phyloP scores from a whole-genome alignment of 305 asterid genomes.

The Fraxinus nigra region DNA sequence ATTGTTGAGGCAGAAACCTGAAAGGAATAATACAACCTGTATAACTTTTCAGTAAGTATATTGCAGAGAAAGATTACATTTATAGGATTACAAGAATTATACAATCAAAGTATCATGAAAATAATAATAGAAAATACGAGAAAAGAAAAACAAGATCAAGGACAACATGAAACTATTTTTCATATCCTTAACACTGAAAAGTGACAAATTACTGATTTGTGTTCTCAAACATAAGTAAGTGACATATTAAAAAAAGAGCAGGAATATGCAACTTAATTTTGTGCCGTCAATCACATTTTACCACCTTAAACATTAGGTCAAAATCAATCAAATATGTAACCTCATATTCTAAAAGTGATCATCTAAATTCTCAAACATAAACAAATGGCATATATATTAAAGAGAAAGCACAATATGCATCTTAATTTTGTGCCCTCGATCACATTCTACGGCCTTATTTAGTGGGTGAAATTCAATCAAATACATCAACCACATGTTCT shows the following conservation, averaged over 20 bases:
- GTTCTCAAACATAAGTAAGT: background rate
- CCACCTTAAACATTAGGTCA: background rate
- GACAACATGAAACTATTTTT: background rate
- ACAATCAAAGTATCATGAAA: background rate
- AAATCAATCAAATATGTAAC: background rate
- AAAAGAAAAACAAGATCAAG: background rate
- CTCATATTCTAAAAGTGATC: background rate
- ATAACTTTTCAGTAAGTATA: background rate
- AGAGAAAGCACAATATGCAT: conserved; percentile 9
- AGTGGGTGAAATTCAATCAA: background rate
- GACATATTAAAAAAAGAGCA: background rate
- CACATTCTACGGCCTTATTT: background rate
- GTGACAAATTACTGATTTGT: conserved; percentile 13
- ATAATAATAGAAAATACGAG: background rate
- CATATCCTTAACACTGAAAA: background rate
- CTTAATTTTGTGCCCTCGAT: background rate
- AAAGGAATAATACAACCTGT: background rate
- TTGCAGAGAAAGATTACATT: background rate
- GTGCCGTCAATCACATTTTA: background rate
- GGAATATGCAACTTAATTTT: background rate
- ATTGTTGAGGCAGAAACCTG: background rate
- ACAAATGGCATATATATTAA: background rate
- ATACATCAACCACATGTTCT: background rate
- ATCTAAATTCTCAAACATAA: background rate
- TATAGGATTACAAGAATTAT: background rate